Evolutionary conservation across 352 stramenopile genomes (phyloP), one percentile per base, ranked within the genome.

Genomic region (Pythium rishiriense): DNA sequence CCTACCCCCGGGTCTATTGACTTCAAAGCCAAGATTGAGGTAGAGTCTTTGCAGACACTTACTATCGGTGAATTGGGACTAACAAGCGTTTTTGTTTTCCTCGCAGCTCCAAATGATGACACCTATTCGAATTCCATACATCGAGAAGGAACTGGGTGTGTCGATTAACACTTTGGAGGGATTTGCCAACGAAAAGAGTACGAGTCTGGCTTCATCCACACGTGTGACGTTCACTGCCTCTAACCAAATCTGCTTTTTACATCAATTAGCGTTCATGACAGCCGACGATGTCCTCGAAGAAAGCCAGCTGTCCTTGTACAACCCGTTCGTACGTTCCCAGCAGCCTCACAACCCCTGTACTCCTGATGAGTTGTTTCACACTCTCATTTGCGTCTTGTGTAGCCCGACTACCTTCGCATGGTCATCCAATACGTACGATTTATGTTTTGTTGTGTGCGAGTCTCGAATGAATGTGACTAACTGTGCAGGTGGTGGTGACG

Each of bases 61-160:
- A 17, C 33, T 14, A 39, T 3, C 33, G 33, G 11, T 4, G 9
- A 10, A 10, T 11, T 39, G 33, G 2, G 7, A 14, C 10, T 17
- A 14, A 63, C 22, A 15, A 26, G 19, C 1, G 15, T 60, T 47
- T 48, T 21, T 21, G 1, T 60, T 31, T 4, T 37, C 1, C n/a
- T 43, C 56, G 15, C 59, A 94, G 83, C 70, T 94, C 0, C 86
- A 94, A 83, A 93, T 94, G 76, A 92, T 94, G 77, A 94, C 86
- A 14, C 86, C 84, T 3, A 91, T 93, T 62, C 82, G 86, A 31
- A 94, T 94, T 29, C 86, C 86, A n/a, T 94, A 91, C 54, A 90
- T 94, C 22, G 86, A 92, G 62, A 77, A 86, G 69, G 76, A 79
- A n/a, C 62, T 94, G 1, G 79, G 75, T 1, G 72, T 91, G n/a